These are phyloP conservation scores for Aspergillus biplanus DNA, from an alignment of 495 filamentous ascomycete genomes.

Conservation along the genomic window DNA sequence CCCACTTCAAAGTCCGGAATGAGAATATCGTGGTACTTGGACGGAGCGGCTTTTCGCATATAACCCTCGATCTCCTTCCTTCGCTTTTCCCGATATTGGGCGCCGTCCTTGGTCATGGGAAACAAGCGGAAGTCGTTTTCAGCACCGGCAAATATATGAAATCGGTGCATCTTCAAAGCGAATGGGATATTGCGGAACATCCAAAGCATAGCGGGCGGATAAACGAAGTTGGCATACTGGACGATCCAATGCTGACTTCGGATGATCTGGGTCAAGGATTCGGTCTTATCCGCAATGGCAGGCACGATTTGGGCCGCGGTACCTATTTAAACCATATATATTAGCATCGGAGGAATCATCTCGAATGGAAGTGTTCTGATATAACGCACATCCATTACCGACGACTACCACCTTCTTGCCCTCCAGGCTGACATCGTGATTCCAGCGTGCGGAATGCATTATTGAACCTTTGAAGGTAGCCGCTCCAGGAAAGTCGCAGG, in stretches of 20 bases:
- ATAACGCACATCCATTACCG: constrained; percentile 46
- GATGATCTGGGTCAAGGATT: constrained; percentile 31
- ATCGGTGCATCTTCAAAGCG: constrained; percentile 28
- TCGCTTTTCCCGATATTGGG: constrained; percentile 33
- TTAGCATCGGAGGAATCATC: constrained; percentile 17
- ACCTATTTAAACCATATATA: constrained; percentile 21
- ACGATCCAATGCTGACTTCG: constrained; percentile 36
- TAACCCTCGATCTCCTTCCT: constrained; percentile 39
- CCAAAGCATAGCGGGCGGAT: constrained; percentile 24
- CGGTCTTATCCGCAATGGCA: constrained; percentile 25
- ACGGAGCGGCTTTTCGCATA: constrained; percentile 48
- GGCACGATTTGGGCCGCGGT: constrained; percentile 51
- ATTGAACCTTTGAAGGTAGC: constrained; percentile 53
- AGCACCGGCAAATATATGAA: constrained; percentile 29
- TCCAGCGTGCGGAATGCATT: constrained; percentile 65
- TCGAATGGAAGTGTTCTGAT: not conserved
- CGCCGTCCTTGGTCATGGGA: constrained; percentile 30
- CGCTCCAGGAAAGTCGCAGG: constrained; percentile 52
- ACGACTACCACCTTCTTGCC: constrained; percentile 63
- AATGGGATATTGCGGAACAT: constrained; percentile 33
- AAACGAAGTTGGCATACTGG: constrained; percentile 22
- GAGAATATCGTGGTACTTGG: constrained; percentile 58
- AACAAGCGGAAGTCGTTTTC: constrained; percentile 46
- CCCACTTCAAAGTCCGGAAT: constrained; percentile 57
- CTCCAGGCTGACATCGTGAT: constrained; percentile 54